Evolutionary conservation across 495 filamentous ascomycete species (phyloP).

Genomic region (Penicillium egyptiacum): DNA sequence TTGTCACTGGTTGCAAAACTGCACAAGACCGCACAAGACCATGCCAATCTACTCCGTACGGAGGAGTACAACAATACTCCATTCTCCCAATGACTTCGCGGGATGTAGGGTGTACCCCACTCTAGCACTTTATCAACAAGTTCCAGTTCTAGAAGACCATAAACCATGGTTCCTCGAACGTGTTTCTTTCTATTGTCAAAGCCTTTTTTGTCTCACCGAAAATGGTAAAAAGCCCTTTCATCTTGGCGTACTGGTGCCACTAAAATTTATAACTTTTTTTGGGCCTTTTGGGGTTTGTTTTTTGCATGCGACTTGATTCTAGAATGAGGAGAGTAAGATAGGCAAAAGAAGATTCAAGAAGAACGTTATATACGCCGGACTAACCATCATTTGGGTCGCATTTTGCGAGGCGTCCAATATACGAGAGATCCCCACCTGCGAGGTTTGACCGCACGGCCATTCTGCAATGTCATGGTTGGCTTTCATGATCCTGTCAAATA

Average conservation of each 20-base stretch:
- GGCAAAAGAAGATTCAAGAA: no score
- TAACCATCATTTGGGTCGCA: conserved; percentile 4
- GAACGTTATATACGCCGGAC: no score
- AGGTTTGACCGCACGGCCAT: conserved; percentile 8
- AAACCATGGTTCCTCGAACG: conserved; percentile 11
- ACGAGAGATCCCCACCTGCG: conserved; percentile 15
- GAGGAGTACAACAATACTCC: no score
- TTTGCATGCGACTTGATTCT: no score
- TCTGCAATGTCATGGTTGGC: conserved; percentile 9
- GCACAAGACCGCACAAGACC: neutral
- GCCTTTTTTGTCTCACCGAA: no score
- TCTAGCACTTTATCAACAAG: neutral
- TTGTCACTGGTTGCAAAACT: conserved; percentile 17
- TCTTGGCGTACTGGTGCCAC: no score
- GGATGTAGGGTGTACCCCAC: conserved; percentile 2
- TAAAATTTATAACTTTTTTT: no score
- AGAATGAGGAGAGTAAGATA: neutral
- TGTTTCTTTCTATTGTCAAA: neutral
- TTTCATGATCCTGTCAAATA: neutral
- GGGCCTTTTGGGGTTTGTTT: no score
- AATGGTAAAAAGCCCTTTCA: no score
- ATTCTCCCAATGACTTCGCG: conserved; percentile 12
- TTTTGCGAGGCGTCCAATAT: conserved; percentile 26
- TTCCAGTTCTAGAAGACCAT: neutral
- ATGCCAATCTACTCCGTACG: conserved; percentile 20